Evolutionary conservation across 352 stramenopile genomes (phyloP).

Genomic region (Phytopythium vexans): DNA sequence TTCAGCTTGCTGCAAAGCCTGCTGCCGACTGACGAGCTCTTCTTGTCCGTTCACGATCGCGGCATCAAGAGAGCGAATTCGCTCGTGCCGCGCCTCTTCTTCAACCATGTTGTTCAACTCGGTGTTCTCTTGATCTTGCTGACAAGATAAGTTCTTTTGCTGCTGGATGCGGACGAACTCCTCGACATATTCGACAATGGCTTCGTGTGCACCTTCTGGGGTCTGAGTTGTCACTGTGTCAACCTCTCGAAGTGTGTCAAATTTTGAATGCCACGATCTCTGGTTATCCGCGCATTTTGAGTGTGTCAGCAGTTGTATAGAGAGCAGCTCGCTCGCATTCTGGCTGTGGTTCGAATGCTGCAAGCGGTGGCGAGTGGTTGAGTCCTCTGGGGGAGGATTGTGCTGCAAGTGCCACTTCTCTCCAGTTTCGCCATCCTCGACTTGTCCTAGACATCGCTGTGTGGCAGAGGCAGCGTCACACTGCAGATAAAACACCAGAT

Average conservation of each 20-base stretch:
- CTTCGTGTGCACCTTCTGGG: slow-evolving; percentile 26
- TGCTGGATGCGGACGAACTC: slow-evolving; percentile 10
- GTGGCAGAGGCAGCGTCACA: slow-evolving; percentile 29
- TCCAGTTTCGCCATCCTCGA: slow-evolving; percentile 45
- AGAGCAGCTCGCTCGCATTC: slow-evolving; percentile 48
- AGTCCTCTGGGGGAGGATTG: slow-evolving; percentile 40
- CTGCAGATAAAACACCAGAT: slow-evolving; percentile 68
- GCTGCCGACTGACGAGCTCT: slow-evolving; percentile 27
- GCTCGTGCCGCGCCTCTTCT: slow-evolving; percentile 37
- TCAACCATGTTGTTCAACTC: slow-evolving; percentile 24
- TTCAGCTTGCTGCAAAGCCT: slow-evolving; percentile 50
- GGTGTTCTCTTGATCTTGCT: slow-evolving; percentile 22
- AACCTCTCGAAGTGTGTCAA: slow-evolving; percentile 42
- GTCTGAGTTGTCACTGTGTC: slow-evolving; percentile 6
- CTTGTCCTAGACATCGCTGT: slow-evolving; percentile 57
- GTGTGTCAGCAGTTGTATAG: slow-evolving; percentile 39
- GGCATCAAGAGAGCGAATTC: slow-evolving; percentile 28
- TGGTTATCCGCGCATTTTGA: slow-evolving; percentile 18
- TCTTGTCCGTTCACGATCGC: slow-evolving; percentile 36
- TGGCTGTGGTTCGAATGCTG: slow-evolving; percentile 42
- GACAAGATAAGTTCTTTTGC: slow-evolving; percentile 9
- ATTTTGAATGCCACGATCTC: slow-evolving; percentile 47
- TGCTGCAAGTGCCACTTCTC: slow-evolving; percentile 46
- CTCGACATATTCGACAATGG: slow-evolving; percentile 32
- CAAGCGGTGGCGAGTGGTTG: slow-evolving; percentile 47